These are phyloP conservation scores for Coemansia sp. DNA, from an alignment of 192 early-diverging fungal genomes.

Conservation along the genomic window DNA sequence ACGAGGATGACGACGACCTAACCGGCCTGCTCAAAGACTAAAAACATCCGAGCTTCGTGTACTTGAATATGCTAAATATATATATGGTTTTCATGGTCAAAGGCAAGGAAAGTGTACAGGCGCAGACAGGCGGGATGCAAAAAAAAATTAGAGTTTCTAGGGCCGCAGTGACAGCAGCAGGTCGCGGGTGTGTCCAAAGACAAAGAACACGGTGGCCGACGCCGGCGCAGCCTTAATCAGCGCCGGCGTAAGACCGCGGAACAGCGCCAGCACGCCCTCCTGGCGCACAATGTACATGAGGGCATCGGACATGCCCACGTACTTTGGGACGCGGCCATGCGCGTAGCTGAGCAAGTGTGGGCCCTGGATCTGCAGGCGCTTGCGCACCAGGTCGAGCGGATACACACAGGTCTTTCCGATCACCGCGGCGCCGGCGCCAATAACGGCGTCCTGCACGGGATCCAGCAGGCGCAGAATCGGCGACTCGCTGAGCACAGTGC, in stretches of 20 bases:
- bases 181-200: slow-evolving; percentile 65
- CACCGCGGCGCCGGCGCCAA: slow-evolving; percentile 76
- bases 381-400: slow-evolving; percentile 85
- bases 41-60: neutral
- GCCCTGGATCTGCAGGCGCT: slow-evolving; percentile 77
- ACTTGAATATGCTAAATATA: neutral
- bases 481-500: neutral
- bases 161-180: slow-evolving; percentile 38
- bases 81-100: neutral
- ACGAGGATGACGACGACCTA: slow-evolving; percentile 33
- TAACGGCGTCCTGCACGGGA: slow-evolving; percentile 59
- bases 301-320: slow-evolving; percentile 60
- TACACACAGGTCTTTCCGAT: slow-evolving; percentile 82
- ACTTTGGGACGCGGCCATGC: slow-evolving; percentile 60
- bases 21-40: slow-evolving; percentile 19
- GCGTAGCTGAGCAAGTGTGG: slow-evolving; percentile 61
- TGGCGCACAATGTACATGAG: slow-evolving; percentile 61
- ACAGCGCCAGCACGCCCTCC: slow-evolving; percentile 81
- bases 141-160: neutral
- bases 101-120: no score
- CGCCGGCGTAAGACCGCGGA: slow-evolving; percentile 81
- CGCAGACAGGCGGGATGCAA: no score
- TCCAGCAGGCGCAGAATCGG: slow-evolving; percentile 5
- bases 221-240: slow-evolving; percentile 83
- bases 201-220: slow-evolving; percentile 82